Conservation (phyloP, 2,329 filamentous ascomycete genomes). For the Fusarium devonianum region DNA sequence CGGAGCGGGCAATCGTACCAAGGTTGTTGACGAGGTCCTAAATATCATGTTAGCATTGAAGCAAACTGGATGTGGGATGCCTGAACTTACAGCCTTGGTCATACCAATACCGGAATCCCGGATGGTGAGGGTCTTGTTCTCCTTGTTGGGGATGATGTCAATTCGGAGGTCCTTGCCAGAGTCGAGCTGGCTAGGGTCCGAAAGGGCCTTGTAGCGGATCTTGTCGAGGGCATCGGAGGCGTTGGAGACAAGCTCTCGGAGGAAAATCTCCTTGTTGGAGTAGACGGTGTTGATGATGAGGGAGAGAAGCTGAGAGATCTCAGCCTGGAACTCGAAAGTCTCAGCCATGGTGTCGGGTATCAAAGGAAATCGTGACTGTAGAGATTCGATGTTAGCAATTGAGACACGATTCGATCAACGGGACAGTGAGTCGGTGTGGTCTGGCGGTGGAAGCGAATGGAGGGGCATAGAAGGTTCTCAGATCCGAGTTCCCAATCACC, state of each 20-base stretch:
- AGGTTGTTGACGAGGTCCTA: conserved; percentile 99
- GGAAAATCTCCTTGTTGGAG: conserved; percentile 99
- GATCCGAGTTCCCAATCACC: conserved; percentile 13
- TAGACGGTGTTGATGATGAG: conserved; percentile 99
- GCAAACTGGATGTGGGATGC: too few species aligned
- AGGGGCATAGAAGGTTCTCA: conserved; percentile 30
- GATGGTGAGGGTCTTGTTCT: conserved; percentile 96
- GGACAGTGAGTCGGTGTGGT: conserved; percentile 8
- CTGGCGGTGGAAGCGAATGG: conserved; percentile 20
- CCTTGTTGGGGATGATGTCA: conserved; percentile 98
- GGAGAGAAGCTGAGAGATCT: conserved; percentile 99
- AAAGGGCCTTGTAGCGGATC: conserved; percentile 98
- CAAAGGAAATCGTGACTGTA: conserved; percentile 45
- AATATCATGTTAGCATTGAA: conserved; percentile 10
- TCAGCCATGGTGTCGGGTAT: conserved; percentile 79
- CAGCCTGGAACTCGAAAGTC: conserved; percentile 99
- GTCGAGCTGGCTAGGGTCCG: conserved; percentile 96
- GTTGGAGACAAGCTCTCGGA: conserved; percentile 98
- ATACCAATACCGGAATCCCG: conserved; percentile 99
- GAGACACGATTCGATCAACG: background rate
- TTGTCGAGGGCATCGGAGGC: conserved; percentile 99
- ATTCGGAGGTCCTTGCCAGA: conserved; percentile 97
- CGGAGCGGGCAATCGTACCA: conserved; percentile 97
- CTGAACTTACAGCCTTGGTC: conserved; percentile 94
- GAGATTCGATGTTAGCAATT: conserved; percentile 30